Conservation (phyloP, 495 filamentous ascomycete genomes). For the Tuber aestivum region DNA sequence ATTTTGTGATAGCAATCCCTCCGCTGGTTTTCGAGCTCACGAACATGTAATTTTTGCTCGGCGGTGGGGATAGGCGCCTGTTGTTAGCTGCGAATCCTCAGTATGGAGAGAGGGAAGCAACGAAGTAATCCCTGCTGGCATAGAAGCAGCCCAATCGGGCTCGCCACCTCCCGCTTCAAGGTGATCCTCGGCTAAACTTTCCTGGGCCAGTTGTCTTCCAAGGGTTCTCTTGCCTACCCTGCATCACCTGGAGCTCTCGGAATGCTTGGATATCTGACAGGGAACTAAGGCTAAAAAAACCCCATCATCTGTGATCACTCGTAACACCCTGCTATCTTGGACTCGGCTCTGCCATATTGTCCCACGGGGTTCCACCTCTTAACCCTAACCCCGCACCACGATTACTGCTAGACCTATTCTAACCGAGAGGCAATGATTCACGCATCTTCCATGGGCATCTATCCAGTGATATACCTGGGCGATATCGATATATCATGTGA, state of each 20-base stretch:
- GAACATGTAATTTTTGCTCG: too few species aligned
- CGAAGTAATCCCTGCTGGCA: background rate
- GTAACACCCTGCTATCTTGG: too few species aligned
- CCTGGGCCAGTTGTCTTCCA: background rate
- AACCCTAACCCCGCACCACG: too few species aligned
- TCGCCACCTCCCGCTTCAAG: background rate
- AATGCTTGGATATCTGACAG: too few species aligned
- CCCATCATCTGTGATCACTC: too few species aligned
- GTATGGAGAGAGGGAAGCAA: background rate
- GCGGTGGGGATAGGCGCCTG: too few species aligned
- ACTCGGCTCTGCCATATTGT: too few species aligned
- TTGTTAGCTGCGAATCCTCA: too few species aligned
- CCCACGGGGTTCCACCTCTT: too few species aligned
- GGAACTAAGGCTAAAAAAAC: too few species aligned
- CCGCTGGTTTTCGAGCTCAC: background rate
- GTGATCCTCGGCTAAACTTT: background rate
- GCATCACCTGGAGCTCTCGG: too few species aligned
- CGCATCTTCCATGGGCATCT: background rate
- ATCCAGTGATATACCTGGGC: background rate
- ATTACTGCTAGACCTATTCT: background rate
- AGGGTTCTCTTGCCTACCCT: background rate
- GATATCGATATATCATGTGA: fast-evolving
- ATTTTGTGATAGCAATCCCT: background rate
- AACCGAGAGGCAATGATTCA: background rate
- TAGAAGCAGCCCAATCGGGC: background rate